Conservation (phyloP, 768 basidiomycete genomes). For the Trametopsis cervina region DNA sequence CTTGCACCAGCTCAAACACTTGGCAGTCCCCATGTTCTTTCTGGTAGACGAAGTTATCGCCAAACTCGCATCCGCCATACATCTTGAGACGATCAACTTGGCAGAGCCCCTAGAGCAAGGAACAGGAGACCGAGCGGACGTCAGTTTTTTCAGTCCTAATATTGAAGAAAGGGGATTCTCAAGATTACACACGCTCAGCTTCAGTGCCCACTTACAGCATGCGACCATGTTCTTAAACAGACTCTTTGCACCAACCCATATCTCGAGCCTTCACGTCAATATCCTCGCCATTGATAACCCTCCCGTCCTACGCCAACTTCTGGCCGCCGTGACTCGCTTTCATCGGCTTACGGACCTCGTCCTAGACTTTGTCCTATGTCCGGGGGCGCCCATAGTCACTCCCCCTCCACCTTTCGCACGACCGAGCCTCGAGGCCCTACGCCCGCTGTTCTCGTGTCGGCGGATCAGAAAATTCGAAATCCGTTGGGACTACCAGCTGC, state of each 20-base stretch:
- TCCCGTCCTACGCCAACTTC: constrained; percentile 33
- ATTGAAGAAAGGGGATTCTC: constrained; percentile 44
- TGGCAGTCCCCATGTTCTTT: constrained; percentile 46
- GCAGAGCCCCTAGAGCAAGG: constrained; percentile 39
- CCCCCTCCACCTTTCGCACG: constrained; percentile 18
- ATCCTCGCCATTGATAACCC: constrained; percentile 40
- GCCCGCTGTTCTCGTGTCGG: constrained; percentile 28
- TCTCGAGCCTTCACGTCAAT: constrained; percentile 45
- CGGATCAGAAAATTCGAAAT: constrained; percentile 28
- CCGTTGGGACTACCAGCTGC: constrained; percentile 26
- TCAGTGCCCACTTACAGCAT: constrained; percentile 33
- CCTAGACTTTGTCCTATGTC: constrained; percentile 27
- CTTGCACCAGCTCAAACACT: constrained; percentile 36
- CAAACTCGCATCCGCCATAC: constrained; percentile 34
- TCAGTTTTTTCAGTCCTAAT: constrained; percentile 34
- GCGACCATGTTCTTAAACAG: constrained; percentile 37
- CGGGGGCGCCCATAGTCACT: constrained; percentile 10
- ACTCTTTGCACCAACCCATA: constrained; percentile 22
- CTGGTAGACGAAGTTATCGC: constrained; percentile 40
- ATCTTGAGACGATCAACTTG: constrained; percentile 41
- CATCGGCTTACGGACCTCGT: constrained; percentile 38
- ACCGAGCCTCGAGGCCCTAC: constrained; percentile 29
- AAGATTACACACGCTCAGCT: constrained; percentile 40
- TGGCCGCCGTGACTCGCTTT: constrained; percentile 36
- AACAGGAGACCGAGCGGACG: constrained; percentile 37